Conservation (phyloP, 2,329 filamentous ascomycete genomes). For the Ophiocordyceps unilateralis region DNA sequence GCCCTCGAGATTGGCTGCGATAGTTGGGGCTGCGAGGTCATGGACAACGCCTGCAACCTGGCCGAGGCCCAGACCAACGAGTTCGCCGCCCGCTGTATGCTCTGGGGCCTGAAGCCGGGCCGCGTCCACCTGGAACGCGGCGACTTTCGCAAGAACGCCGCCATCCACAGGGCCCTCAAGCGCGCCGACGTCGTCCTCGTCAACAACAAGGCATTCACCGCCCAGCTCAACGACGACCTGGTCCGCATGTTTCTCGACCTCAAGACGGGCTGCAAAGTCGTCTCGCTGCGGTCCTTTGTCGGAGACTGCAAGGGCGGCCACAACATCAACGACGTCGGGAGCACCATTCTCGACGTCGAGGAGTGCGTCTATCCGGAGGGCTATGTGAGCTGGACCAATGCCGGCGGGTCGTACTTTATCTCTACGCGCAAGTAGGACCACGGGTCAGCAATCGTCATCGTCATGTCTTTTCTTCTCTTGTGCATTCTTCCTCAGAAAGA, state of each 20-base stretch:
- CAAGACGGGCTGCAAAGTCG: constrained; percentile 76
- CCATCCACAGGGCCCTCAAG: constrained; percentile 56
- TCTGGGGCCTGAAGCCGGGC: constrained; percentile 78
- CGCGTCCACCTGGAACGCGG: constrained; percentile 64
- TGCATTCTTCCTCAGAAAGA: constrained; percentile 4
- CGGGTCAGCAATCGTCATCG: constrained; percentile 14
- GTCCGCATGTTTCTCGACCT: constrained; percentile 84
- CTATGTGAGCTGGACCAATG: constrained; percentile 86
- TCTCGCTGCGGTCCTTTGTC: constrained; percentile 85
- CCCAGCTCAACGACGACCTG: constrained; percentile 68
- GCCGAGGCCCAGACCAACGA: constrained; percentile 68
- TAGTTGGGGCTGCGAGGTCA: constrained; percentile 92
- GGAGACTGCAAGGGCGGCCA: constrained; percentile 59
- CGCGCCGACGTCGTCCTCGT: constrained; percentile 90
- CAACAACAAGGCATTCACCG: constrained; percentile 94
- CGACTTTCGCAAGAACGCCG: constrained; percentile 61
- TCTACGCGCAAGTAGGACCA: constrained; percentile 51
- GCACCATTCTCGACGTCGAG: constrained; percentile 65
- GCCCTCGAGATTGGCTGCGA: constrained; percentile 87
- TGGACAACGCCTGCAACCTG: constrained; percentile 74
- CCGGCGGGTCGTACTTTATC: constrained; percentile 73
- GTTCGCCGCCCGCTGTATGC: constrained; percentile 65
- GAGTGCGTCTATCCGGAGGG: constrained; percentile 41
- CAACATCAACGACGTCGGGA: constrained; percentile 63
- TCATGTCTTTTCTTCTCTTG: constrained; percentile 3